Percentiles rank a stretch among this genome's conserved stretches.
These are phyloP conservation scores for Talaromyces sp. DNA, from an alignment of 2,329 filamentous ascomycete species.

Conservation along the genomic window DNA sequence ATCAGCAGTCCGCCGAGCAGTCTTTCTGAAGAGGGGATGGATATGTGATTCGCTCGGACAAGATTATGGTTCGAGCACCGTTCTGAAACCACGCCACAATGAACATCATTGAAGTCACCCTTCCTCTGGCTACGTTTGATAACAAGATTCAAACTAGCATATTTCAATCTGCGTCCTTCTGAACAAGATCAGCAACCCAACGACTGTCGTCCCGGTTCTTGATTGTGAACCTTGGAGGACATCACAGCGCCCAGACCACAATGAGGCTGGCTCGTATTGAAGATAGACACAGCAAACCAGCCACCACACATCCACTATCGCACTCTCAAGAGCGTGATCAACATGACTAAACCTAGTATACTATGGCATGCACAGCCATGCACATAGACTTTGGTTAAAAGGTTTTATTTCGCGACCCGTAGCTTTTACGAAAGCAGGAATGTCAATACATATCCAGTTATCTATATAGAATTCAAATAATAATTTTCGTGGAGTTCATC, in stretches of 20 bases:
- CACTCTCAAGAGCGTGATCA: not conserved
- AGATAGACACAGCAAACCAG: not conserved
- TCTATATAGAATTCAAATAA: not conserved
- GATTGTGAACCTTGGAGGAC: not conserved
- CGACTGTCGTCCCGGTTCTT: not conserved
- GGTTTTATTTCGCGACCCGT: not conserved
- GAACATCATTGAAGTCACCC: not conserved
- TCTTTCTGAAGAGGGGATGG: constrained; percentile 29
- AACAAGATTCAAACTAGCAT: not conserved
- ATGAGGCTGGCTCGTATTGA: not conserved
- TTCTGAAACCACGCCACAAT: not conserved
- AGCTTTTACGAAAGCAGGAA: not conserved
- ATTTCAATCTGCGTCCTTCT: too few species aligned
- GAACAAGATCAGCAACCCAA: not conserved
- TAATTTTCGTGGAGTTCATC: not conserved
- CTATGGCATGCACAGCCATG: not conserved
- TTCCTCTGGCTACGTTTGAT: not conserved
- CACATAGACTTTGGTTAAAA: not conserved
- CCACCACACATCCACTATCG: not conserved
- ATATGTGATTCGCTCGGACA: not conserved
- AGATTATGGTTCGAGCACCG: not conserved
- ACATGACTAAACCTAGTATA: not conserved
- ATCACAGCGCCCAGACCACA: not conserved
- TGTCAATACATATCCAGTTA: not conserved
- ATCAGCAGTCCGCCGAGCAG: constrained; percentile 38